phyloP scores from a whole-genome alignment of 139 green algal genomes.

The Volvox reticuliferus region DNA sequence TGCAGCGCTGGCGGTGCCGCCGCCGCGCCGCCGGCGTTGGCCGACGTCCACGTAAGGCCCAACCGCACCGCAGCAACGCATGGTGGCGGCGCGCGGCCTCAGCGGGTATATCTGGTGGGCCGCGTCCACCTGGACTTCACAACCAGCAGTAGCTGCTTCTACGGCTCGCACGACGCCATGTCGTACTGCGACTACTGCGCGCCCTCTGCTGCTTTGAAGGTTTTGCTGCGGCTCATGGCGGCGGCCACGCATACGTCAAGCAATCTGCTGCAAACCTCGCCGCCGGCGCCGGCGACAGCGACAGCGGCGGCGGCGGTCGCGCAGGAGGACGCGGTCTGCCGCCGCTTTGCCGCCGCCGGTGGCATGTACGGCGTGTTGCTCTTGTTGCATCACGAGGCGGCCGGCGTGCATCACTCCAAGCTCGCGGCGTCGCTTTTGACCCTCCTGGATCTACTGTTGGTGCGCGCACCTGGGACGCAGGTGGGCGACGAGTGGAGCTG shows the following conservation, averaged over 20 bases:
- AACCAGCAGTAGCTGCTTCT: slow-evolving; percentile 47
- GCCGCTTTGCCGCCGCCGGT: slow-evolving; percentile 44
- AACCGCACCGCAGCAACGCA: not conserved
- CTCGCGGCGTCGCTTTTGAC: slow-evolving; percentile 54
- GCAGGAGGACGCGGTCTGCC: slow-evolving; percentile 23
- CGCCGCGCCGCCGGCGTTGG: not conserved
- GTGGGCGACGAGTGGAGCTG: not conserved
- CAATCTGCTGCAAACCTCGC: not conserved
- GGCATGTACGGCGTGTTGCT: slow-evolving; percentile 57
- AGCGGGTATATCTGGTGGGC: slow-evolving; percentile 49
- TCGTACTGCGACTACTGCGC: slow-evolving; percentile 57
- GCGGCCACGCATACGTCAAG: not conserved
- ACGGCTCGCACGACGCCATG: slow-evolving; percentile 29
- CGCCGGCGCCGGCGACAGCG: not conserved
- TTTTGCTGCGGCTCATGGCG: slow-evolving; percentile 45
- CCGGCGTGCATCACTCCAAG: slow-evolving; percentile 51
- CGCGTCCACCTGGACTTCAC: slow-evolving; percentile 44
- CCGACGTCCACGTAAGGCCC: slow-evolving; percentile 20
- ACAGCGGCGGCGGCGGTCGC: not conserved
- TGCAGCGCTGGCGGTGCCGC: not conserved
- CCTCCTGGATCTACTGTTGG: slow-evolving; percentile 55
- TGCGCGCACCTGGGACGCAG: not conserved
- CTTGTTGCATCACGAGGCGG: slow-evolving; percentile 55
- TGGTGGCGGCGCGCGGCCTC: not conserved
- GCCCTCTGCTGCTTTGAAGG: slow-evolving; percentile 45